Conservation (phyloP, 257 asterid species). For the Linaria vulgaris region DNA sequence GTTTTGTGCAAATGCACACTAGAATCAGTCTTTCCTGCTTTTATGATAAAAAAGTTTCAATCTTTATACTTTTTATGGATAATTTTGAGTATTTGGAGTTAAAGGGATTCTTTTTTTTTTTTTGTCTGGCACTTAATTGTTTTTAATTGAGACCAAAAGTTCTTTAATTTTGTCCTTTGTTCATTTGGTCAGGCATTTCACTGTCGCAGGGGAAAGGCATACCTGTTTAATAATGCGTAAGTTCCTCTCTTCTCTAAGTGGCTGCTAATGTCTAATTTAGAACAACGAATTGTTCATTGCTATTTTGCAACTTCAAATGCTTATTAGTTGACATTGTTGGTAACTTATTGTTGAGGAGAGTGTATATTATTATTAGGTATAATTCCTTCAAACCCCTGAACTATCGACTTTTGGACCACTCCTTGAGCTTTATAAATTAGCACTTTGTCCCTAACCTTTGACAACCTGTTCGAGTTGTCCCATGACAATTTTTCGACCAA, state of each 20-base stretch:
- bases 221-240: conserved; percentile 73
- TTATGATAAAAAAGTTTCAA: neutral
- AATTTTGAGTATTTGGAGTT: no score
- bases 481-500: no score
- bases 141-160: neutral
- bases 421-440: no score
- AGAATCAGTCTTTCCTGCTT: neutral
- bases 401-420: no score
- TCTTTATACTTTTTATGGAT: neutral
- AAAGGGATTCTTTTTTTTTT: neutral
- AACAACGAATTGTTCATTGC: neutral
- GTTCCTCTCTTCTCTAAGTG: conserved; percentile 18
- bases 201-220: conserved; percentile 81
- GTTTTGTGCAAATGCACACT: neutral
- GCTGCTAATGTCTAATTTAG: neutral
- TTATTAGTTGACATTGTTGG: no score
- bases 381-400: no score
- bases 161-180: neutral
- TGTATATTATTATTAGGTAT: no score
- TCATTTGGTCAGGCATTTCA: conserved; percentile 56
- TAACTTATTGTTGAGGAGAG: no score
- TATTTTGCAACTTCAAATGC: no score
- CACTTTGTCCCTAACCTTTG: no score
- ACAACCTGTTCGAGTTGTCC: no score
- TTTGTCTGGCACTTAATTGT: neutral